Evolutionary conservation across 805 yeast species (phyloP), one percentile per base, ranked within the genome.

Genomic region (Nakazawaea pomicola): DNA sequence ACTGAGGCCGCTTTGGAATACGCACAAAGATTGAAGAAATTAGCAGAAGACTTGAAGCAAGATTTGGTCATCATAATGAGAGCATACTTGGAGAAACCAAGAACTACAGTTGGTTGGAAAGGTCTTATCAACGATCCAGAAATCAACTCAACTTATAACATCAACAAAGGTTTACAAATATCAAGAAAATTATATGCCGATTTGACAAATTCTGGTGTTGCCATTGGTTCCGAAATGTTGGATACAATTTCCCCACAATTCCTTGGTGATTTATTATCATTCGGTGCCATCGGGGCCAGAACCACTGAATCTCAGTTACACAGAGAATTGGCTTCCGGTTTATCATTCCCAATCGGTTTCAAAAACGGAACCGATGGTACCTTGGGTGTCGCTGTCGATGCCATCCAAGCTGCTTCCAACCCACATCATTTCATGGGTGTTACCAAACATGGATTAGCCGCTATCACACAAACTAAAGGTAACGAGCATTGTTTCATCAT

Each of bases 81-180:
- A 70, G 98, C 98, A 6, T 91, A 91, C 74, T 74, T 91, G 52
- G 99, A 91, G 68, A 91, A 91, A 67, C 99, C 99, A 56, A 83
- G 99, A 72, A 91, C 99, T 49, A 91, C 98, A 18, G 98, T 91
- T 41, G 99, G 99, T 50, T 91, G 99, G 99, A 91, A 91, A 67
- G 99, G 99, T 55, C 72, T 91, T 56, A 89, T 91, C 61, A 91
- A 91, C 64, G 99, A 91, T 65, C 99, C 99, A 35, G 95, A 91
- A 57, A 78, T 91, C 46, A 87, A 91, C 65, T 84, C 85, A 57
- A 72, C 96, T 36, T 93, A 83, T 78, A 83, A 91, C 62, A 93
- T 91, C 62, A 91, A 91, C 76, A 87, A 88, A 67, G 99, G 99
- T 56, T 73, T 91, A 50, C 78, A 88, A 55, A 76, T 86, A 29